Conservation (phyloP, 257 asterid genomes). For the Buddleja alternifolia region DNA sequence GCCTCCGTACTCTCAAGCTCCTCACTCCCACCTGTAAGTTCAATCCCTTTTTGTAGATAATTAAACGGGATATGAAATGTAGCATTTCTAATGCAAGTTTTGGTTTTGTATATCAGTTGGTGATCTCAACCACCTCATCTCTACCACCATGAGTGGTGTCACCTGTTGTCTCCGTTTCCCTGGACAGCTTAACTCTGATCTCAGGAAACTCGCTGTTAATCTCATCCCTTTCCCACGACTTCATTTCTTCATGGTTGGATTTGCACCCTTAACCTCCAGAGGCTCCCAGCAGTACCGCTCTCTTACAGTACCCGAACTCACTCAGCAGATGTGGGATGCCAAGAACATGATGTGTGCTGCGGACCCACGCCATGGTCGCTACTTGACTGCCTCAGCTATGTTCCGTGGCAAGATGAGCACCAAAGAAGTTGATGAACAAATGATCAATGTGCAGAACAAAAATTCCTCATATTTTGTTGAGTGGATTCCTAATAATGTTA, state of each 20-base stretch:
- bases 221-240: conserved; percentile 50
- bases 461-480: conserved; percentile 44
- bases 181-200: conserved; percentile 52
- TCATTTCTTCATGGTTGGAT: conserved; percentile 50
- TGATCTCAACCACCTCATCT: conserved; percentile 51
- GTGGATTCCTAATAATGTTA: conserved; percentile 51
- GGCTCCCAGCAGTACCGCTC: conserved; percentile 53
- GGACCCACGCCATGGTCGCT: conserved; percentile 40
- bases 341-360: conserved; percentile 53
- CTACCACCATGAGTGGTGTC: conserved; percentile 52
- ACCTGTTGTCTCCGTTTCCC: conserved; percentile 53
- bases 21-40: conserved; percentile 50
- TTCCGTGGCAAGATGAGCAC: conserved; percentile 54
- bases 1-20: conserved; percentile 54
- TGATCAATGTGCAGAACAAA: conserved; percentile 45
- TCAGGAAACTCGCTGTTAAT: conserved; percentile 44
- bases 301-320: conserved; percentile 43
- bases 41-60: neutral
- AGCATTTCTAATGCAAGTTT: neutral
- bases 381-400: conserved; percentile 44
- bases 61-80: neutral
- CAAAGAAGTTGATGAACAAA: conserved; percentile 47
- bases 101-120: conserved; percentile 36
- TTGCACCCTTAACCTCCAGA: conserved; percentile 44
- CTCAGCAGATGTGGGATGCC: conserved; percentile 52